phyloP scores from a whole-genome alignment of 2,329 filamentous ascomycete species.

The Beauveria sp. region DNA sequence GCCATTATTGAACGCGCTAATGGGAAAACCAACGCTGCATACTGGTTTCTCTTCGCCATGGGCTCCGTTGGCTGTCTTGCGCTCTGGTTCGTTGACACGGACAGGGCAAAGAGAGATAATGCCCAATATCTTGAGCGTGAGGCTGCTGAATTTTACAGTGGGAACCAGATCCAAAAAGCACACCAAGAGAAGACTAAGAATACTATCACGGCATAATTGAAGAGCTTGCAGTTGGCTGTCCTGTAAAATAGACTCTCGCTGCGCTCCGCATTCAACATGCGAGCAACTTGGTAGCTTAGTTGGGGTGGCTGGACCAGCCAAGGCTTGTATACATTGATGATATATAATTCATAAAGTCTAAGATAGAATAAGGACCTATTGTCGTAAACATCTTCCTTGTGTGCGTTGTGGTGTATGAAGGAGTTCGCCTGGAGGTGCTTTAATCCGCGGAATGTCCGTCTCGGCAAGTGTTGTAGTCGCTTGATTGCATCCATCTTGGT shows the following conservation, averaged over 20 bases:
- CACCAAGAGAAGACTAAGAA: constrained; percentile 31
- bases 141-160: constrained; percentile 55
- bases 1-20: constrained; percentile 16
- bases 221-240: not conserved
- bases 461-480: no score
- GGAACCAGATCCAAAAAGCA: constrained; percentile 52
- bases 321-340: not conserved
- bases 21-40: constrained; percentile 13
- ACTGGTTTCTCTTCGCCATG: constrained; percentile 17
- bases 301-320: not conserved
- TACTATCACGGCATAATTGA: not conserved
- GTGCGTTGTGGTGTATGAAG: constrained; percentile 19
- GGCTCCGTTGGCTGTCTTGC: constrained; percentile 13
- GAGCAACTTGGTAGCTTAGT: not conserved
- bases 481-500: no score
- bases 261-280: constrained; percentile 8
- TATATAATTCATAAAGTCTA: no score
- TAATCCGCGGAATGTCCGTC: constrained; percentile 27
- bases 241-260: not conserved
- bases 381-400: not conserved
- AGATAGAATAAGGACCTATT: no score
- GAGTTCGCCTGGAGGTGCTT: constrained; percentile 28
- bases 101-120: constrained; percentile 16
- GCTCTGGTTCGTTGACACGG: constrained; percentile 17
- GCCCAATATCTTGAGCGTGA: constrained; percentile 23